phyloP scores from a whole-genome alignment of 768 basidiomycete species.

The Sporobolomyces pararoseus region DNA sequence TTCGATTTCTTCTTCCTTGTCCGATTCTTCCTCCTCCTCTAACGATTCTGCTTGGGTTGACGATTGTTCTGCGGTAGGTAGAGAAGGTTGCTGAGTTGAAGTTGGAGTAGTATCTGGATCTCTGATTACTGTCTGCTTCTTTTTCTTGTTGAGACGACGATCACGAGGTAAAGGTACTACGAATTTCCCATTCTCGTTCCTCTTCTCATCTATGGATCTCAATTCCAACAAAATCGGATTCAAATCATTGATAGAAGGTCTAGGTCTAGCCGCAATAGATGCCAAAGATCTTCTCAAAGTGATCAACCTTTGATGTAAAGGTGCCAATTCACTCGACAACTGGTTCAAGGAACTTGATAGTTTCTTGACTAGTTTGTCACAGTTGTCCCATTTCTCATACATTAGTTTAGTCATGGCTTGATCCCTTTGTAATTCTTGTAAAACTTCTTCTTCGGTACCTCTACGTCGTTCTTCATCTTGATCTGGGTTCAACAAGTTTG shows the following conservation, averaged over 20 bases:
- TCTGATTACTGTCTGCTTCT: not conserved
- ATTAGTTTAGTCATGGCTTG: constrained; percentile 82
- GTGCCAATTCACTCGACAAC: constrained; percentile 81
- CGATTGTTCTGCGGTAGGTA: too few species aligned
- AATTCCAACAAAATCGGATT: constrained; percentile 88
- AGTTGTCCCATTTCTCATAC: constrained; percentile 83
- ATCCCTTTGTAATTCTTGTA: constrained; percentile 66
- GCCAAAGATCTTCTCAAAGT: constrained; percentile 82
- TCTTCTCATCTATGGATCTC: constrained; percentile 74
- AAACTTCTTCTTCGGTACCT: not conserved
- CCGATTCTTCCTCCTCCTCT: constrained; percentile 52
- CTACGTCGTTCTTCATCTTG: not conserved
- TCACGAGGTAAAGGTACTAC: constrained; percentile 4
- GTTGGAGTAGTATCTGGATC: constrained; percentile 15
- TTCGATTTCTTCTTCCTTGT: constrained; percentile 54
- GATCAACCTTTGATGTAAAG: constrained; percentile 83
- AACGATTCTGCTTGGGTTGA: too few species aligned
- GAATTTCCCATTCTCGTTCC: constrained; percentile 29
- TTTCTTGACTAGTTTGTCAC: constrained; percentile 70
- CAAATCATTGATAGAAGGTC: constrained; percentile 58
- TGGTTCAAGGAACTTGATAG: constrained; percentile 81
- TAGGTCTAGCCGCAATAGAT: constrained; percentile 71
- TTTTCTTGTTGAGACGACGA: not conserved
- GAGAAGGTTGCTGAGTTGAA: too few species aligned
- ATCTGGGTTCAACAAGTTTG: constrained; percentile 46